Evolutionary conservation across 2,329 filamentous ascomycete genomes (phyloP).

Genomic region (Dactylellina parvicollis): DNA sequence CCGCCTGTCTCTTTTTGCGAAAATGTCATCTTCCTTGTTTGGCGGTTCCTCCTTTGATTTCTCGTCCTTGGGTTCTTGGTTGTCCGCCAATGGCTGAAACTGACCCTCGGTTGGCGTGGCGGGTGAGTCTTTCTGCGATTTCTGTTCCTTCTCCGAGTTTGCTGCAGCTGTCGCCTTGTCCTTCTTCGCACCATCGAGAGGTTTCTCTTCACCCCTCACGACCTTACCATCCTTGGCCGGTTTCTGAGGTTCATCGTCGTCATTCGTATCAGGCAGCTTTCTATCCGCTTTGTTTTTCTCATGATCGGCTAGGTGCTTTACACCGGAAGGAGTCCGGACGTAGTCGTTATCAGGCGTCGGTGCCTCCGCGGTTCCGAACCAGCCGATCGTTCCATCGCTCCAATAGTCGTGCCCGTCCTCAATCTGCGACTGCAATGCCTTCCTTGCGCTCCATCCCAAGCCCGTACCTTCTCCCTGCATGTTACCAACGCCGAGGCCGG

Average conservation of each 20-base stretch:
- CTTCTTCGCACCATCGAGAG: background rate
- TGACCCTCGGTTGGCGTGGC: slow-evolving; percentile 7
- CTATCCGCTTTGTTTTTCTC: slow-evolving; percentile 34
- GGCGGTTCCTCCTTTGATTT: background rate
- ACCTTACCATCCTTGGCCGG: background rate
- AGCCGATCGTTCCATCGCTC: slow-evolving; percentile 45
- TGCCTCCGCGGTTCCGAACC: slow-evolving; percentile 25
- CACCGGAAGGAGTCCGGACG: slow-evolving; percentile 3
- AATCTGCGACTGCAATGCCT: slow-evolving; percentile 13
- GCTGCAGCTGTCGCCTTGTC: background rate
- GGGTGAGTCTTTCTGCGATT: background rate
- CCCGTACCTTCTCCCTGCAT: slow-evolving; percentile 46
- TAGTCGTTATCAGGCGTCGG: slow-evolving; percentile 37
- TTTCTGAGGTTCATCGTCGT: background rate
- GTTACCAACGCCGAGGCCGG: slow-evolving; percentile 32
- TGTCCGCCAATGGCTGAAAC: slow-evolving; percentile 5
- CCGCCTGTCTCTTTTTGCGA: slow-evolving; percentile 24
- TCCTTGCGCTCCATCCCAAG: slow-evolving; percentile 44
- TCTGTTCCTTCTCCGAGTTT: background rate
- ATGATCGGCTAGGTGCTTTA: slow-evolving; percentile 21
- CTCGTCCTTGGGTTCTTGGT: slow-evolving; percentile 1
- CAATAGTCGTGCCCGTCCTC: slow-evolving; percentile 37
- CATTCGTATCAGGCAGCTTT: background rate
- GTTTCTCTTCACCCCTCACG: background rate
- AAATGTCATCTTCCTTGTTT: slow-evolving; percentile 23